Base-by-base conservation (phyloP, 768 basidiomycete species). In the Calocybe cyanea region DNA sequence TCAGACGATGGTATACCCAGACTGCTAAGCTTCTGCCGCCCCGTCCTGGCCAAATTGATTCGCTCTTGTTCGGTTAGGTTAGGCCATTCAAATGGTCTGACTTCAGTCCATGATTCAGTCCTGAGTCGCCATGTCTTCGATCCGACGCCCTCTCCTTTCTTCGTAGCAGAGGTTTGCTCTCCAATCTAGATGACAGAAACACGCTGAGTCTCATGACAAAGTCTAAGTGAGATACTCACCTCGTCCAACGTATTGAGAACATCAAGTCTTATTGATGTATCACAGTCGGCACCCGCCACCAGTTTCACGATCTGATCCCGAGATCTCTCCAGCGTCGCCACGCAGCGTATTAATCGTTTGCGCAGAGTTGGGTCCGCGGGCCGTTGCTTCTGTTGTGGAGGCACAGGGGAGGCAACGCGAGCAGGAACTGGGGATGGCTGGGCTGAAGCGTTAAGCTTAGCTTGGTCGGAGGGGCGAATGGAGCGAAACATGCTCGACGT, bases 51-150 rank as follows among this genome's bases (percentile, higher is more conserved):
- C 60, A 87, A 65, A n/a, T 49, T 54, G 7, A 63, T 65, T 4
- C 77, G 72, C 36, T 81, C 77, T 2, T 64, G 39, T 21, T 77
- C 74, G 2, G 67, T 65, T 20, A 84, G 66, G 21, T 66, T 67
- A 0, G 71, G 65, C 72, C 76, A 85, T 50, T 80, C 82, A 46
- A 72, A 80, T 0, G 87, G 87, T 5, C 83, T 79, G 19, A 87
- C 81, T 55, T 88, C 81, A 25, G 69, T 69, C 85, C 86, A 89
- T 2, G 77, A 65, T 15, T 62, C 57, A 18, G 71, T 63, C 51
- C 79, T 84, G 48, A 87, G 76, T 24, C 64, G 56, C 72, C 82
- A 88, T 0, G 52, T 55, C 46, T 68, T 66, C 6, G 54, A 41
- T 1, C 69, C 60, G 7, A 69, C 63, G 17, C 67, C 66, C 46